phyloP scores from a whole-genome alignment of 805 yeast species.

The Dipodascus geniculatus region DNA sequence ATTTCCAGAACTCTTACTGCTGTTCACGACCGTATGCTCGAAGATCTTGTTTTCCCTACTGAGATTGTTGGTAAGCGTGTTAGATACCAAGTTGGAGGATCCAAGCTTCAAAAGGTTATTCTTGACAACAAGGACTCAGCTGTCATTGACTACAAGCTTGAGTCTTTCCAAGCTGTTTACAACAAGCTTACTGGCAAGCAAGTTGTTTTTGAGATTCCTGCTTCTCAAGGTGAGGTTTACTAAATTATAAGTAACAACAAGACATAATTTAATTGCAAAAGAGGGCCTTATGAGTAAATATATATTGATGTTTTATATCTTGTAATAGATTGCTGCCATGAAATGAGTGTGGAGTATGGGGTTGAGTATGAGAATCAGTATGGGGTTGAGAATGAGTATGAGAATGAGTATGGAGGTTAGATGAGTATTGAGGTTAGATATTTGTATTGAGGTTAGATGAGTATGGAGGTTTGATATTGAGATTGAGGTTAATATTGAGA shows the following conservation, averaged over 20 bases:
- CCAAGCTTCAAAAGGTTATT: slow-evolving; percentile 94
- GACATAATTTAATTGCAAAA: slow-evolving; percentile 1
- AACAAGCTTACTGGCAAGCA: slow-evolving; percentile 98
- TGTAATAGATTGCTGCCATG: too few relatives aligned
- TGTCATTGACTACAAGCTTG: slow-evolving; percentile 96
- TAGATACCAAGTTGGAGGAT: slow-evolving; percentile 97
- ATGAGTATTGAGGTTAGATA: too few relatives aligned
- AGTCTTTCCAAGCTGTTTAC: slow-evolving; percentile 98
- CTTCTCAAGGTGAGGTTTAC: slow-evolving; percentile 27
- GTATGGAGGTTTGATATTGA: too few relatives aligned
- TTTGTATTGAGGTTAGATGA: too few relatives aligned
- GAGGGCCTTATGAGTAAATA: too few relatives aligned
- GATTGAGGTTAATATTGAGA: too few relatives aligned
- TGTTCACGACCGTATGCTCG: slow-evolving; percentile 97
- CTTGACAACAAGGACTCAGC: slow-evolving; percentile 96
- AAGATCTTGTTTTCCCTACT: slow-evolving; percentile 99
- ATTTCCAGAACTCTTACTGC: slow-evolving; percentile 98
- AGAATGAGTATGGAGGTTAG: too few relatives aligned
- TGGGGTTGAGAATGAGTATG: too few relatives aligned
- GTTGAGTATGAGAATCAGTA: too few relatives aligned
- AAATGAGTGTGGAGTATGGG: too few relatives aligned
- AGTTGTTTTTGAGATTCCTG: slow-evolving; percentile 91
- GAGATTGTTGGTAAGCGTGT: slow-evolving; percentile 99
- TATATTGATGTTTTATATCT: too few relatives aligned
- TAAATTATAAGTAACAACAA: slow-evolving; percentile 13